Base-by-base conservation (phyloP, 805 yeast genomes). In the Maudiozyma turicensis region DNA sequence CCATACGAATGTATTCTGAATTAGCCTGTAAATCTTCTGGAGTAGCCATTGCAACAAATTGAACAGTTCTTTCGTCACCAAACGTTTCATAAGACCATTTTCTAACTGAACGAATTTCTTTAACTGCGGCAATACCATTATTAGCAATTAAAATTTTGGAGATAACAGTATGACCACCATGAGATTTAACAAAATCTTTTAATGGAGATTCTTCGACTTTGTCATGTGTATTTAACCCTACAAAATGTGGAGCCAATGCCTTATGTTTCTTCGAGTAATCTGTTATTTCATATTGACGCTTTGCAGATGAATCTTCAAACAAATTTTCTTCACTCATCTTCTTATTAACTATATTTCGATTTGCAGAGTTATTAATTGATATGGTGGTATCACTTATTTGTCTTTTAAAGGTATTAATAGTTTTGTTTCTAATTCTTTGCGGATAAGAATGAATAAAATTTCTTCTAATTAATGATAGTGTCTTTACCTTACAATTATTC, bases 1-100 rank as follows among this genome's bases (percentile, higher is more conserved):
- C 99, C 98, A 93, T 91, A 68, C 98, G 80, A 64, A 93, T 88
- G 69, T 93, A 93, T 68, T 93, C 99, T 26, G 99, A 95, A 61
- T 95, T 95, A 53, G 97, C 96, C 58, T 79, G 89, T 58, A 93
- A 72, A 73, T 93, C 99, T 68, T 93, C 99, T n/a, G 99, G 99
- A 20, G 99, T 93, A 51, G 99, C 98, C 99, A 93, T 93, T 40
- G 86, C 98, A 35, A 91, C 93, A 65, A 93, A 95, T 59, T 86
- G 87, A 56, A 93, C 86, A 49, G 95, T 88, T 64, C 86, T 79
- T 69, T 93, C 98, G 64, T 95, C 83, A 54, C 96, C 96, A 72
- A 93, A 93, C n/a, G 97, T 89, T 68, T 93, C 98, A 70, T 93
- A 93, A 29, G 99, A 90, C 99, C 99, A 93, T 75, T 91, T 93